A percentile compares a stretch with the other conserved stretches of the same genome.
Evolutionary conservation across 805 yeast genomes (phyloP).

Genomic region (Metschnikowia peoriensis): DNA sequence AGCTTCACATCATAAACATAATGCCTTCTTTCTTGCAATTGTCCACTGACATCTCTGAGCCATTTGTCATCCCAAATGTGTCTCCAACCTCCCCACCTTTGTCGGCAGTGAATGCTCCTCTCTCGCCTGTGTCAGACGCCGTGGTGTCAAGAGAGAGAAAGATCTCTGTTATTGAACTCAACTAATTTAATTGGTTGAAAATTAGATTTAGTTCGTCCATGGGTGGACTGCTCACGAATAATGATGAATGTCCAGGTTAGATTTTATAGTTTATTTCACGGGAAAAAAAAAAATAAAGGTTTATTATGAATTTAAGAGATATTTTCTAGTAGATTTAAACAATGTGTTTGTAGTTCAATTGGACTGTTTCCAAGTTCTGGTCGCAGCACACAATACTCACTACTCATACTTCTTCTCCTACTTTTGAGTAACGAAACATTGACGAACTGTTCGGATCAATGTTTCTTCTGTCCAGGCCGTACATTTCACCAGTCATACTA

Average conservation of each 20-base stretch:
- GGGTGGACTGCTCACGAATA: not conserved
- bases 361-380: too few relatives aligned
- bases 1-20: not conserved
- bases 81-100: slow-evolving; percentile 50
- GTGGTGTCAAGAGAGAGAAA: slow-evolving; percentile 19
- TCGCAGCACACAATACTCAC: too few relatives aligned
- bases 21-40: slow-evolving; percentile 44
- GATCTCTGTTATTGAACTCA: slow-evolving; percentile 27
- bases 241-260: not conserved
- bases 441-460: too few relatives aligned
- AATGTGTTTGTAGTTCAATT: too few relatives aligned
- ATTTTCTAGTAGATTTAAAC: too few relatives aligned
- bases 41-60: slow-evolving; percentile 55
- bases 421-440: too few relatives aligned
- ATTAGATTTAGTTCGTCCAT: not conserved
- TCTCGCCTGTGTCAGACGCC: slow-evolving; percentile 14
- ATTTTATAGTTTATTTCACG: not conserved
- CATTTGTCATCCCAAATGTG: slow-evolving; percentile 62
- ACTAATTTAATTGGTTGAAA: slow-evolving; percentile 8
- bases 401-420: too few relatives aligned
- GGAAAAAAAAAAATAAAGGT: slow-evolving; percentile 1
- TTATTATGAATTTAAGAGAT: not conserved
- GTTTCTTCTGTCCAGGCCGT: too few relatives aligned
- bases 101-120: slow-evolving; percentile 7
- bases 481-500: too few relatives aligned